A percentile compares a stretch with the other conserved stretches of the same genome.
Evolutionary conservation across 176 grass and related monocot species (phyloP).

Genomic region (Rhynchospora tenuis): DNA sequence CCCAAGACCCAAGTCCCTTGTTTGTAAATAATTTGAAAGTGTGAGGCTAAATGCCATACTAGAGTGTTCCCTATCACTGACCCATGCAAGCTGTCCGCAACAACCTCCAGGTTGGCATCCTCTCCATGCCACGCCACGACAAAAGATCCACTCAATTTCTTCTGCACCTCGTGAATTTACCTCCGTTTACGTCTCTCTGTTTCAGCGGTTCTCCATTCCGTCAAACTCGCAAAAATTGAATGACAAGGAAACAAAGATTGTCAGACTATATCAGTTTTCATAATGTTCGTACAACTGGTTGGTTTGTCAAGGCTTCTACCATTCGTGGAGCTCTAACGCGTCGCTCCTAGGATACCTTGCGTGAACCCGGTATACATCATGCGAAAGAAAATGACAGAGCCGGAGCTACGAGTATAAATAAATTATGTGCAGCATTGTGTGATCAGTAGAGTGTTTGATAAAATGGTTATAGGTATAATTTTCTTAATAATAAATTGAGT

Average conservation of each 20-base stretch:
- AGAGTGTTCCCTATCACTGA: conserved; percentile 16
- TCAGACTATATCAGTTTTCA: not conserved
- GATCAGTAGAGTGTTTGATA: no score
- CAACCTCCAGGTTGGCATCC: conserved; percentile 75
- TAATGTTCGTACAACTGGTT: not conserved
- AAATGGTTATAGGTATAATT: no score
- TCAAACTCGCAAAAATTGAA: not conserved
- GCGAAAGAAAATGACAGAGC: not conserved
- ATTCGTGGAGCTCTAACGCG: not conserved
- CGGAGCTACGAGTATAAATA: no score
- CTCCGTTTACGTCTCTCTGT: not conserved
- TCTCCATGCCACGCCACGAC: conserved; percentile 20
- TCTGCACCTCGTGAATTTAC: conserved; percentile 14
- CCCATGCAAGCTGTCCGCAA: conserved; percentile 77
- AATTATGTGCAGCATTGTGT: no score
- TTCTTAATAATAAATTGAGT: no score
- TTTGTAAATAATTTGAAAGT: not conserved
- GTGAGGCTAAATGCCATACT: not conserved
- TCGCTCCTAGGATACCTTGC: not conserved
- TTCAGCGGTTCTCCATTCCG: not conserved
- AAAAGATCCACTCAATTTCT: conserved; percentile 28
- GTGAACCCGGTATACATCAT: not conserved
- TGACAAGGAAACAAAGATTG: not conserved
- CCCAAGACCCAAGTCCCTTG: not conserved
- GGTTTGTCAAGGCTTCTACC: not conserved